phyloP scores from a whole-genome alignment of 305 asterid genomes.

The Fraxinus baroniana region DNA sequence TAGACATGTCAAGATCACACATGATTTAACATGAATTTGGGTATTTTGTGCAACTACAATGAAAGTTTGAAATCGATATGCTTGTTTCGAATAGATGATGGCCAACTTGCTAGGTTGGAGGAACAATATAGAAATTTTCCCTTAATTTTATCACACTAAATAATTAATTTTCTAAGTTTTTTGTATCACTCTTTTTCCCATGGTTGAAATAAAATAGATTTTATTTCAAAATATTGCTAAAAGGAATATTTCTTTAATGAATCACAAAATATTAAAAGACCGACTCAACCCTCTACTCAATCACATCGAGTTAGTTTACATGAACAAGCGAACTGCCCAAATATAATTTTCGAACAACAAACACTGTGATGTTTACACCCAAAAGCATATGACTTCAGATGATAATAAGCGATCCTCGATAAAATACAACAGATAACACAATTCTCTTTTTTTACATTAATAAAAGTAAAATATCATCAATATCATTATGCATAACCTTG shows the following conservation, averaged over 20 bases:
- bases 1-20: not conserved
- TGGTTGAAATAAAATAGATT: not conserved
- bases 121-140: not conserved
- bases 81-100: not conserved
- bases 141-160: not conserved
- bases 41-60: not conserved
- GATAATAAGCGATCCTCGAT: not conserved
- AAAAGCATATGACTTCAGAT: not conserved
- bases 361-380: not conserved
- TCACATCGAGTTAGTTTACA: not conserved
- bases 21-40: not conserved
- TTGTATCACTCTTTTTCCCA: not conserved
- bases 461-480: not conserved
- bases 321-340: not conserved
- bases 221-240: not conserved
- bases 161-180: not conserved
- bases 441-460: not conserved
- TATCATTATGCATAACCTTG: not conserved
- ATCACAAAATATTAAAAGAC: not conserved
- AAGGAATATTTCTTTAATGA: not conserved
- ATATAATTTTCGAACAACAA: not conserved
- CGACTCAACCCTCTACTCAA: not conserved
- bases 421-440: not conserved
- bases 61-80: not conserved
- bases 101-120: not conserved